Conservation (phyloP, 768 basidiomycete species). For the Tremella fuciformis region DNA sequence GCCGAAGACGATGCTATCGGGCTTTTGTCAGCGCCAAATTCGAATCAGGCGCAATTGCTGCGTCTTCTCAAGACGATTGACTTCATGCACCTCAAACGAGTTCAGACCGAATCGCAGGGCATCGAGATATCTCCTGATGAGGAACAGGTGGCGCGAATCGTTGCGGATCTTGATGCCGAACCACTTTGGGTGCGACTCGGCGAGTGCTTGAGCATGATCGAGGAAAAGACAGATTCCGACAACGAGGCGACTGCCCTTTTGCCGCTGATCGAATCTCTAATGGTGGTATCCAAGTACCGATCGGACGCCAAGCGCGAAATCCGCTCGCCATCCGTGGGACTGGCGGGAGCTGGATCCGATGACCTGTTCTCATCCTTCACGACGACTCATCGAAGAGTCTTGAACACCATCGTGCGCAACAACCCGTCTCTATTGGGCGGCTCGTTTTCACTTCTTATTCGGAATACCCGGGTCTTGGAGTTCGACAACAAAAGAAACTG, state of each 20-base stretch:
- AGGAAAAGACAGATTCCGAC: constrained; percentile 72
- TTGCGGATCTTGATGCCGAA: constrained; percentile 85
- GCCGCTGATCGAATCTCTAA: constrained; percentile 90
- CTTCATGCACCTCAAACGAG: constrained; percentile 65
- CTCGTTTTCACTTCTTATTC: constrained; percentile 91
- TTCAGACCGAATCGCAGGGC: constrained; percentile 29
- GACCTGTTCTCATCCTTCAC: constrained; percentile 92
- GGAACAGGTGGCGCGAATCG: constrained; percentile 79
- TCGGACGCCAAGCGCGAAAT: constrained; percentile 52
- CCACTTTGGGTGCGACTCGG: constrained; percentile 84
- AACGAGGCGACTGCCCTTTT: constrained; percentile 89
- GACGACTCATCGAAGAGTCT: constrained; percentile 83
- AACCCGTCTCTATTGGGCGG: constrained; percentile 98
- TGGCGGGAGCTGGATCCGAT: constrained; percentile 55
- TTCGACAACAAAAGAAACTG: constrained; percentile 97
- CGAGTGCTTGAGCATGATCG: constrained; percentile 80
- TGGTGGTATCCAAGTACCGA: constrained; percentile 94
- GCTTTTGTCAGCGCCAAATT: constrained; percentile 90
- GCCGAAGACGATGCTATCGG: constrained; percentile 59
- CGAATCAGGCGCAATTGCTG: constrained; percentile 91
- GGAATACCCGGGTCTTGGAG: constrained; percentile 93
- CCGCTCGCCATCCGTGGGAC: constrained; percentile 33
- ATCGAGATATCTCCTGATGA: constrained; percentile 38
- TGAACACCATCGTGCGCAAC: constrained; percentile 96
- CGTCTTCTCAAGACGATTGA: constrained; percentile 95